These are phyloP conservation scores for Entophlyctis helioformis DNA, from an alignment of 192 early-diverging fungal genomes.

Conservation along the genomic window DNA sequence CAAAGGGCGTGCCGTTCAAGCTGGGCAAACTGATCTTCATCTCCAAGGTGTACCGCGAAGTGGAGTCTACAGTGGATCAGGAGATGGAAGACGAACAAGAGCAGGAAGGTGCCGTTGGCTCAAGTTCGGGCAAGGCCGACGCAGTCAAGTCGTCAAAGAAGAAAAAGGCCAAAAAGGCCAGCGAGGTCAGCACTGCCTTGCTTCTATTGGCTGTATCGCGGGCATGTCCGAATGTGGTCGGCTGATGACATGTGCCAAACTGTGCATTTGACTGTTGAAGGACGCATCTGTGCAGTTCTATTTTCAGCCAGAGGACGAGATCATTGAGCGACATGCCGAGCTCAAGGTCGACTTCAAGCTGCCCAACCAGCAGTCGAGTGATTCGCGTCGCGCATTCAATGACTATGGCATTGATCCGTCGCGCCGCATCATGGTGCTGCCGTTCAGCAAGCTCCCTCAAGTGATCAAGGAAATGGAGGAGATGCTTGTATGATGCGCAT, in stretches of 20 bases:
- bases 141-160: slow-evolving; percentile 11
- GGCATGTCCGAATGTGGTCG: too few species aligned
- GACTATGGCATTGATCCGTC: slow-evolving; percentile 75
- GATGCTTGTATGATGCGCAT: too few species aligned
- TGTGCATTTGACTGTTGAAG: background rate
- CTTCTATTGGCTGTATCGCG: background rate
- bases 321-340: slow-evolving; percentile 62
- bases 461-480: slow-evolving; percentile 32
- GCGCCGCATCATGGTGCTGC: slow-evolving; percentile 53
- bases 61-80: slow-evolving; percentile 42
- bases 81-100: slow-evolving; percentile 43
- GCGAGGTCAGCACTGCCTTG: background rate
- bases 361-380: slow-evolving; percentile 56
- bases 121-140: slow-evolving; percentile 22
- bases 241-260: background rate
- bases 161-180: slow-evolving; percentile 7
- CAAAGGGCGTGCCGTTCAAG: slow-evolving; percentile 57
- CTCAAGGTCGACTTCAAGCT: slow-evolving; percentile 74
- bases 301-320: slow-evolving; percentile 88
- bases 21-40: slow-evolving; percentile 76
- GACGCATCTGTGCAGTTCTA: slow-evolving; percentile 30
- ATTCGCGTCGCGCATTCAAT: slow-evolving; percentile 67
- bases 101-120: too few species aligned
- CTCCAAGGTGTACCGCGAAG: slow-evolving; percentile 71
- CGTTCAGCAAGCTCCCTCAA: slow-evolving; percentile 36